These are phyloP conservation scores for Lactarius pseudohatsudake DNA, from an alignment of 768 basidiomycete genomes.

Conservation along the genomic window DNA sequence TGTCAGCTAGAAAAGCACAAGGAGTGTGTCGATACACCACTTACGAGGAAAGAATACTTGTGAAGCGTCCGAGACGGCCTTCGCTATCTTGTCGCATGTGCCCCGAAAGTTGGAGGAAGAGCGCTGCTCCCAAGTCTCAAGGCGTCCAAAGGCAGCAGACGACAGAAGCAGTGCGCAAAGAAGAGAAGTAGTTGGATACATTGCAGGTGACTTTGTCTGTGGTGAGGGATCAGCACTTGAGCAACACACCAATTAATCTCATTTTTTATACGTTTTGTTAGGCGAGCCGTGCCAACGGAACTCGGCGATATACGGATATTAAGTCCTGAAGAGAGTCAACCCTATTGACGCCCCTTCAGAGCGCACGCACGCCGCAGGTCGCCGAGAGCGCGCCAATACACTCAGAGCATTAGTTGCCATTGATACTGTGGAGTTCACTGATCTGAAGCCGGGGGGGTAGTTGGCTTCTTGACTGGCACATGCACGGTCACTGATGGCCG, in stretches of 20 bases:
- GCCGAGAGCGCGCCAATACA: too few species aligned
- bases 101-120: neutral
- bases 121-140: neutral
- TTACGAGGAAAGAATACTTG: constrained; percentile 6
- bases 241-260: neutral
- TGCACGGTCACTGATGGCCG: too few species aligned
- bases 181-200: neutral
- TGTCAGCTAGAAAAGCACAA: neutral
- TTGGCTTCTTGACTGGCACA: too few species aligned
- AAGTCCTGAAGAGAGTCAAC: too few species aligned
- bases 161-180: neutral
- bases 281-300: neutral
- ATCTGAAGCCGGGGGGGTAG: too few species aligned
- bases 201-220: neutral
- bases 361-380: too few species aligned
- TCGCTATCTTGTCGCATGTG: neutral
- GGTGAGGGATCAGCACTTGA: neutral
- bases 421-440: too few species aligned
- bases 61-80: neutral
- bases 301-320: too few species aligned
- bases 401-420: too few species aligned
- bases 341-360: too few species aligned
- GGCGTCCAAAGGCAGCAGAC: neutral
- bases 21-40: neutral
- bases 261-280: neutral